These are phyloP conservation scores for Eragrostis nindensis DNA, from an alignment of 176 grass and related monocot genomes.

Conservation along the genomic window DNA sequence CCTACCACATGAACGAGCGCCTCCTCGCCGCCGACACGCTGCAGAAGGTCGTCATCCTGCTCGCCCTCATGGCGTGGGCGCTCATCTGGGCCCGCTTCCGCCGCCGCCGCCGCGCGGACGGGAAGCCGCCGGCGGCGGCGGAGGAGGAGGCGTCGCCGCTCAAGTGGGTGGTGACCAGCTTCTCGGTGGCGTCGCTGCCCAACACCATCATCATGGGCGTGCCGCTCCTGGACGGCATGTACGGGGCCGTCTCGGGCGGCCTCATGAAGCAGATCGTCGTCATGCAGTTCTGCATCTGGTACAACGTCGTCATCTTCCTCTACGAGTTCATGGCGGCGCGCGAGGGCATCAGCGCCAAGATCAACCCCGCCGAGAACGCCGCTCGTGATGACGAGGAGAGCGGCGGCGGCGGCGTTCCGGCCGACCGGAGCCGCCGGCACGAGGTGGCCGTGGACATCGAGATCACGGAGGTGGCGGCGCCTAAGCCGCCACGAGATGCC, in stretches of 20 bases:
- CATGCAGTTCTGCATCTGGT: constrained; percentile 85
- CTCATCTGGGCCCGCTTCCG: constrained; percentile 31
- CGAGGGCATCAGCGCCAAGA: constrained; percentile 26
- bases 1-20: constrained; percentile 68
- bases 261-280: constrained; percentile 92
- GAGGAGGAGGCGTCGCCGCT: constrained; percentile 30
- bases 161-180: constrained; percentile 73
- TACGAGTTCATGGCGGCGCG: constrained; percentile 87
- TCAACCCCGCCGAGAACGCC: constrained; percentile 18
- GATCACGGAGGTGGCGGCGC: constrained; percentile 37
- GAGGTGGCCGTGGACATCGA: constrained; percentile 48
- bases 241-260: constrained; percentile 45
- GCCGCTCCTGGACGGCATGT: constrained; percentile 87
- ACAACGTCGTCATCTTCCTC: constrained; percentile 89
- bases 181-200: constrained; percentile 81
- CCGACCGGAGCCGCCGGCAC: neutral
- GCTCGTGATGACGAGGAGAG: neutral
- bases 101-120: neutral
- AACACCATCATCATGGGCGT: constrained; percentile 97
- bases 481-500: no score
- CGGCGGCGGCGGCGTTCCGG: neutral
- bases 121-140: no score
- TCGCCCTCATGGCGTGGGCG: constrained; percentile 61
- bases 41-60: constrained; percentile 69
- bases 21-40: constrained; percentile 81